A percentile compares a stretch with the other conserved stretches of the same genome.
Evolutionary conservation across 2,329 filamentous ascomycete species (phyloP).

Genomic region (Rutstroemia sp.): DNA sequence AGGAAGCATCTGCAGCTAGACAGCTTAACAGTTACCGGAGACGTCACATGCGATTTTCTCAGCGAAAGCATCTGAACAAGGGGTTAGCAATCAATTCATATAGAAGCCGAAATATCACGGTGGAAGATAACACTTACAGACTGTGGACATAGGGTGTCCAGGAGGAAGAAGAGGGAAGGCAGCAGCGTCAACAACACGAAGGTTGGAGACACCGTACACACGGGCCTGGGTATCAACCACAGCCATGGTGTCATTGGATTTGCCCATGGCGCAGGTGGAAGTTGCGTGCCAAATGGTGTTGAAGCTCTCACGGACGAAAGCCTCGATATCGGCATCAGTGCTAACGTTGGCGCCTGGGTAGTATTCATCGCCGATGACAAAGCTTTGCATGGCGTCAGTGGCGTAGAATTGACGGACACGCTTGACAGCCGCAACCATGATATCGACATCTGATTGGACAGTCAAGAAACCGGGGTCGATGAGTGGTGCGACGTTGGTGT

Average conservation of each 20-base stretch:
- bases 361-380: conserved; percentile 15
- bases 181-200: conserved; percentile 23
- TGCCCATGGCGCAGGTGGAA: conserved; percentile 52
- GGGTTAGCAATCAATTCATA: neutral
- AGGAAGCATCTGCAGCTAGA: too few relatives aligned
- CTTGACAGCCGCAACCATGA: conserved; percentile 37
- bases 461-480: conserved; percentile 40
- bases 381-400: conserved; percentile 11
- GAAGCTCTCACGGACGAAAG: conserved; percentile 24
- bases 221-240: conserved; percentile 20
- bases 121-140: conserved; percentile 28
- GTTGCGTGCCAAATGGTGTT: conserved; percentile 42
- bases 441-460: conserved; percentile 36
- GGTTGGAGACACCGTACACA: conserved; percentile 17
- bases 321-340: conserved; percentile 20
- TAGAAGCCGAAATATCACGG: neutral
- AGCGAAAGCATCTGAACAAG: conserved; percentile 32
- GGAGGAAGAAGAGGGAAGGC: conserved; percentile 28
- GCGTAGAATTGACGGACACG: conserved; percentile 32
- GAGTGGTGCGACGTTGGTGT: conserved; percentile 31
- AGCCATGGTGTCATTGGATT: conserved; percentile 30
- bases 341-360: conserved; percentile 14
- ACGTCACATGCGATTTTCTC: conserved; percentile 34
- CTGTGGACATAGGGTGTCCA: conserved; percentile 35
- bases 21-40: conserved; percentile 1